Base-by-base conservation (phyloP, 306 rosid species). In the Begonia loranthoides region DNA sequence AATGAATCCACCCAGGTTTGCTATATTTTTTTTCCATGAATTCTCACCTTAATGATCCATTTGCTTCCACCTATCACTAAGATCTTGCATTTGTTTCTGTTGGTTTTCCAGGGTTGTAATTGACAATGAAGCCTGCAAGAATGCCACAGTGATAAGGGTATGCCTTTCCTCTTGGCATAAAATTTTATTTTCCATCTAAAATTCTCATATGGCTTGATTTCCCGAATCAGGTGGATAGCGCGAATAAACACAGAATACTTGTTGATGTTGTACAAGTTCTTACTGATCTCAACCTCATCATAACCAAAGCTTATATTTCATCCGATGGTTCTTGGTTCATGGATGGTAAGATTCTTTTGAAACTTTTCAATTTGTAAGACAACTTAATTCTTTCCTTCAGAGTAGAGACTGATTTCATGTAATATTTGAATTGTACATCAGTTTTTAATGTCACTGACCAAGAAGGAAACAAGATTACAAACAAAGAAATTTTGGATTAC, bases 371-470 rank as follows among this genome's bases (percentile, higher is more conserved):
- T 28, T 28, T 28, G 4, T 28, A 28, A 1, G 36, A 28, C 8
- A 28, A 28, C 3, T 28, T 7, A 28, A 7, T 3, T 7, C 6
- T 28, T 28, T 28, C 36, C 36, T 28, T 28, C 9, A 5, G 6
- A 4, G 1, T 28, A 28, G 36, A 28, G 8, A 28, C 36, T 28
- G 6, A 28, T 28, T 19, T 19, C 3, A 19, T 28, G 36, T 5
- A 4, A 24, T 24, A 2, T 59, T 48, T 28, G 49, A 45, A 12
- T 59, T 39, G 14, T 49, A 19, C 36, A 17, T 43, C 80, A 90
- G 99, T 90, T 76, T 90, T 90, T 58, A 73, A 90, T 73, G 95
- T 90, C 70, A 90, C 94, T 38, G 93, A 69, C 69, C 86, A 86
- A 76, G 84, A 86, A 65, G 95, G 99, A 69, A 82, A 78, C 66